phyloP scores from a whole-genome alignment of 1,139 yeast genomes.

The Taphrina deformans region DNA sequence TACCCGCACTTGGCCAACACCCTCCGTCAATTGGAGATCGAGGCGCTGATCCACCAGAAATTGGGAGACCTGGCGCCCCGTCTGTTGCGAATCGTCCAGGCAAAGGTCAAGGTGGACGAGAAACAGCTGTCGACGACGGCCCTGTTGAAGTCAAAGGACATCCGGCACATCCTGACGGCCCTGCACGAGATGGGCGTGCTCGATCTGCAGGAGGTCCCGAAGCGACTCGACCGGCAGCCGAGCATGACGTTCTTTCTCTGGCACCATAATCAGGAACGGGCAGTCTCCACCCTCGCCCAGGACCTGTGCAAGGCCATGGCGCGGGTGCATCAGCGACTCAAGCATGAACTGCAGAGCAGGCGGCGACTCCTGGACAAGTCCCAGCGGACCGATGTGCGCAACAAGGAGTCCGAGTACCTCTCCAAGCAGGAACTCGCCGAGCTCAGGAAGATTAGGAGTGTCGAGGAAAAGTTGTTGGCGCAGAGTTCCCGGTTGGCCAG shows the following conservation, averaged over 20 bases:
- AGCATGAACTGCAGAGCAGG: background rate
- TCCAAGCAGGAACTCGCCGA: conserved; percentile 16
- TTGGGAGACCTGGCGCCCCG: conserved; percentile 57
- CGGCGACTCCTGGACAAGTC: conserved; percentile 20
- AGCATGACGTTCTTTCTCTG: conserved; percentile 81
- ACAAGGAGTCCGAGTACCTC: conserved; percentile 24
- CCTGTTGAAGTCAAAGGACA: conserved; percentile 71
- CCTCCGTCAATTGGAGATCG: conserved; percentile 60
- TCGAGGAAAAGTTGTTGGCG: conserved; percentile 17
- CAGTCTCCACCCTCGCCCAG: conserved; percentile 55
- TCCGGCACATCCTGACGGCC: conserved; percentile 53
- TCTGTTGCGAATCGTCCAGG: conserved; percentile 66
- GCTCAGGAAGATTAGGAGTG: conserved; percentile 22
- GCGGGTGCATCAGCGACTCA: conserved; percentile 25
- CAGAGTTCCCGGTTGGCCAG: conserved; percentile 16
- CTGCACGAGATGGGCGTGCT: conserved; percentile 48
- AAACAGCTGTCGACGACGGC: conserved; percentile 59
- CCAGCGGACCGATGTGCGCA: conserved; percentile 25
- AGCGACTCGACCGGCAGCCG: conserved; percentile 89
- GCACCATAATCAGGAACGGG: conserved; percentile 62
- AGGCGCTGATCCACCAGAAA: conserved; percentile 55
- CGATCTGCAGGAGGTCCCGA: conserved; percentile 82
- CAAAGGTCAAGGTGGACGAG: conserved; percentile 74
- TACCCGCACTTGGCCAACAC: conserved; percentile 44
- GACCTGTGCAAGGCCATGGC: conserved; percentile 42